phyloP scores from a whole-genome alignment of 495 filamentous ascomycete species.

The Aspergillus homomorphus region DNA sequence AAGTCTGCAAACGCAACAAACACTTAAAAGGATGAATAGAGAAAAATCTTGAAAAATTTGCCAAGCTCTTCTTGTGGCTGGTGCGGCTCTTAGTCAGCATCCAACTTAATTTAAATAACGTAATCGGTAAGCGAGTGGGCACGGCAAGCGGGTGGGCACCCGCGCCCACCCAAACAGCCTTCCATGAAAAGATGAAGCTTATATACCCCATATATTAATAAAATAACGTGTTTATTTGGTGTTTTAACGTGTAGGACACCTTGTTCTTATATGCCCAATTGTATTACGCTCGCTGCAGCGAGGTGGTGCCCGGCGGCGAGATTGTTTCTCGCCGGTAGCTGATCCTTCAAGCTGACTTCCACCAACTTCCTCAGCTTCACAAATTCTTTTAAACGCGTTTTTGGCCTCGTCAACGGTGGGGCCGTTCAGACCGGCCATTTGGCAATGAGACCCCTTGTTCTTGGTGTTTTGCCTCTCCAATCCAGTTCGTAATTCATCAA shows the following conservation, averaged over 20 bases:
- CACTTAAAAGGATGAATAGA: no score
- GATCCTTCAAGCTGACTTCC: neutral
- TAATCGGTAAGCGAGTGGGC: no score
- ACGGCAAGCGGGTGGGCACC: no score
- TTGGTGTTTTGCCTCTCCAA: neutral
- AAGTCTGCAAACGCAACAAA: no score
- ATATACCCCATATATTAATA: conserved; percentile 2
- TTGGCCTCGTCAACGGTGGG: neutral
- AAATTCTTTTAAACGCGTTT: neutral
- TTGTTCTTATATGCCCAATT: neutral
- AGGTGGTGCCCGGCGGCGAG: neutral
- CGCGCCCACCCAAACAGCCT: neutral
- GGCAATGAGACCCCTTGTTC: no score
- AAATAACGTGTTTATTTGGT: conserved; percentile 3
- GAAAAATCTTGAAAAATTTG: no score
- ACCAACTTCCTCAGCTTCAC: neutral
- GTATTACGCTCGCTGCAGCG: neutral
- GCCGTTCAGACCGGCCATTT: neutral
- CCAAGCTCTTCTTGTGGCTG: no score
- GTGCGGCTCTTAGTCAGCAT: no score
- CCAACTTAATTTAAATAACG: neutral
- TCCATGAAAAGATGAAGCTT: conserved; percentile 4
- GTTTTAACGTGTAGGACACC: conserved; percentile 1
- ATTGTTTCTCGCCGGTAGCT: neutral
- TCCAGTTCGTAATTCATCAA: neutral